A percentile compares a stretch with the other conserved stretches of the same genome.
Conservation (phyloP, 129 eudicot species). For the Solidago caesia region DNA sequence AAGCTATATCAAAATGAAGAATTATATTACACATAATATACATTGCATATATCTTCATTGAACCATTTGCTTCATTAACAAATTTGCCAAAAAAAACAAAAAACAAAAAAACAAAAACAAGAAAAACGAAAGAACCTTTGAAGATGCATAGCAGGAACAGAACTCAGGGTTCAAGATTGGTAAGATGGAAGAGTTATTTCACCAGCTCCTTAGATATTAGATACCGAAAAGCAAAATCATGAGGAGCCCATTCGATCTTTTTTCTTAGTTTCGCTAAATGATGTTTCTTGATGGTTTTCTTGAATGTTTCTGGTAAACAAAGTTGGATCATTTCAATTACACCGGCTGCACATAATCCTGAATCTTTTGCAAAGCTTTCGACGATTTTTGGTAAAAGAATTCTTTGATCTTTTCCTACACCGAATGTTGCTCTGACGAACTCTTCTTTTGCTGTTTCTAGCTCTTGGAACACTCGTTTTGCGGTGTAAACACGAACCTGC, state of each 20-base stretch:
- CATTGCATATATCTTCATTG: conserved; percentile 2
- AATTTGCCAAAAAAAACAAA: not conserved
- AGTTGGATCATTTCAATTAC: conserved; percentile 75
- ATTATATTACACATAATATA: not conserved
- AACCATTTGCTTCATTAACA: conserved; percentile 7
- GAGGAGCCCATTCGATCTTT: conserved; percentile 76
- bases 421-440: conserved; percentile 85
- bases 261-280: conserved; percentile 56
- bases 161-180: conserved; percentile 13
- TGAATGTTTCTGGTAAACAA: conserved; percentile 60
- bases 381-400: conserved; percentile 69
- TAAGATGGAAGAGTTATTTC: conserved; percentile 34
- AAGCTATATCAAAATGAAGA: no score
- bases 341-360: conserved; percentile 62
- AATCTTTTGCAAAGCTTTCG: conserved; percentile 79
- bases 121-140: not conserved
- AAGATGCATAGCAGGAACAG: not conserved
- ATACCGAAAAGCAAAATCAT: conserved; percentile 76
- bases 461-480: conserved; percentile 72
- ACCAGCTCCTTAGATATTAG: conserved; percentile 73
- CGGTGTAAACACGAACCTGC: conserved; percentile 87
- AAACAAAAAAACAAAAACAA: no score
- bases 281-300: conserved; percentile 63
- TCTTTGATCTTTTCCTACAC: conserved; percentile 73
- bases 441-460: conserved; percentile 92